A percentile compares a stretch with the other conserved stretches of the same genome.
Evolutionary conservation across 192 early-diverging fungal genomes (phyloP).

Genomic region (Coemansia sp.): DNA sequence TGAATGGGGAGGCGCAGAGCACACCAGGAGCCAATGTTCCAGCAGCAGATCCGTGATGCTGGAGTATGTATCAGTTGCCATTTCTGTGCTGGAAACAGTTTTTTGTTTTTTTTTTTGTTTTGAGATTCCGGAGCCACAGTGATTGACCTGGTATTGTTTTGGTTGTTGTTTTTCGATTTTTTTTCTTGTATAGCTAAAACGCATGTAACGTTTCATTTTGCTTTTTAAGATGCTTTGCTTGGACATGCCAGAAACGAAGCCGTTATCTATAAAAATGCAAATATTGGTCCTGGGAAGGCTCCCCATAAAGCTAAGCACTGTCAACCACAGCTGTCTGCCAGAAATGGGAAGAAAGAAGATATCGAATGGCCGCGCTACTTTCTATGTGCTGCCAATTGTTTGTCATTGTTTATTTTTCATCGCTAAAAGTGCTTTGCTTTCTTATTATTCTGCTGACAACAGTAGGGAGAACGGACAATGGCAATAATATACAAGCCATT

Average conservation of each 20-base stretch:
- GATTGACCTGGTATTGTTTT: background rate
- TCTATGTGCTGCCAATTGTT: no score
- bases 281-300: background rate
- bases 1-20: conserved; percentile 13
- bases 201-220: background rate
- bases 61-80: background rate
- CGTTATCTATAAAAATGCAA: background rate
- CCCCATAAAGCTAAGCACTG: background rate
- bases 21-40: background rate
- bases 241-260: background rate
- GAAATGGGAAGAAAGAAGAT: no score
- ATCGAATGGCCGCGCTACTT: no score
- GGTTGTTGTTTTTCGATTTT: background rate
- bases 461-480: no score
- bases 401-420: no score
- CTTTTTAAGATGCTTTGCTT: no score
- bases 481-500: background rate
- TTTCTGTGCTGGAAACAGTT: background rate
- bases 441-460: background rate
- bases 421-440: background rate
- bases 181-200: background rate
- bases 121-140: no score
- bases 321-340: no score
- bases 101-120: background rate
- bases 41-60: background rate